phyloP scores from a whole-genome alignment of 2,329 filamentous ascomycete species.

The Talaromyces rugulosus region DNA sequence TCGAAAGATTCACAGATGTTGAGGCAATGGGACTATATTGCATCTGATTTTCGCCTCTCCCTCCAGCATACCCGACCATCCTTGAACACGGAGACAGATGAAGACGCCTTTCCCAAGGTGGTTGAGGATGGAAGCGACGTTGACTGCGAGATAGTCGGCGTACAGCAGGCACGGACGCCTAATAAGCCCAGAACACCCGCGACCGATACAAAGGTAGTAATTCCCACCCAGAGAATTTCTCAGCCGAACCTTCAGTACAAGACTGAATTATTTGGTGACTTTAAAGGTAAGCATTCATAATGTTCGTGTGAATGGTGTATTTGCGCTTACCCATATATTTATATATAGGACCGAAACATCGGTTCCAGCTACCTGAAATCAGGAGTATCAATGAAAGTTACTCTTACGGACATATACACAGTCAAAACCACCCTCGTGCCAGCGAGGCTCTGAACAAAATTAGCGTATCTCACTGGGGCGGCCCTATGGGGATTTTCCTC shows the following conservation, averaged over 20 bases:
- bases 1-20: slow-evolving; percentile 37
- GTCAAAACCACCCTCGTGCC: slow-evolving; percentile 56
- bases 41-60: slow-evolving; percentile 50
- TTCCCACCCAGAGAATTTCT: not conserved
- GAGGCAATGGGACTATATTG: slow-evolving; percentile 41
- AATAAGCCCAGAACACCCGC: not conserved
- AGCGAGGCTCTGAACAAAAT: slow-evolving; percentile 56
- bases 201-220: not conserved
- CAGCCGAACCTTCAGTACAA: slow-evolving; percentile 9
- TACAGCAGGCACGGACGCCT: not conserved
- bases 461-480: slow-evolving; percentile 57
- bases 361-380: slow-evolving; percentile 40
- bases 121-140: slow-evolving; percentile 18
- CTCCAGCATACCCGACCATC: slow-evolving; percentile 41
- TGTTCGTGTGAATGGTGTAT: not conserved
- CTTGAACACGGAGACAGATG: slow-evolving; percentile 25
- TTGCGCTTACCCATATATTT: not conserved
- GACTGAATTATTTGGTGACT: slow-evolving; percentile 21
- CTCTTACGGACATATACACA: slow-evolving; percentile 55
- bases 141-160: slow-evolving; percentile 22
- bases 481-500: slow-evolving; percentile 46
- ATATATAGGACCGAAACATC: slow-evolving; percentile 15
- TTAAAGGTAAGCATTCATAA: slow-evolving; percentile 6
- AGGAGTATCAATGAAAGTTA: slow-evolving; percentile 52
- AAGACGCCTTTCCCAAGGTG: slow-evolving; percentile 34